Percentiles rank a stretch among this genome's conserved stretches.
These are phyloP conservation scores for Leptographium procerum DNA, from an alignment of 2,329 filamentous ascomycete species.

Conservation along the genomic window DNA sequence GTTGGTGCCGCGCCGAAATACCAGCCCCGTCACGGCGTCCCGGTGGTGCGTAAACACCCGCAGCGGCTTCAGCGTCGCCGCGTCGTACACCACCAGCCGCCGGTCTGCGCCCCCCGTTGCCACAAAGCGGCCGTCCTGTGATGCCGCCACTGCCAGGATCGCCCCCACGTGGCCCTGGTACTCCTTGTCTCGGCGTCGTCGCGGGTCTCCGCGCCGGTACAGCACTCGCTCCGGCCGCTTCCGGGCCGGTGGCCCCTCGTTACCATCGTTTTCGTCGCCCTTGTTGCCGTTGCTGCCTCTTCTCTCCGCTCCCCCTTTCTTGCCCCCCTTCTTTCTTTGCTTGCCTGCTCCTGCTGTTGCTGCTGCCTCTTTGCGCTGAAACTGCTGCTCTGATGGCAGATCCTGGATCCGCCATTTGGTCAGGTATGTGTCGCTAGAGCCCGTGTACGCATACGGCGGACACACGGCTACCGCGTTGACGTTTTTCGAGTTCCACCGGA, in stretches of 20 bases:
- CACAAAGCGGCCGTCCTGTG: constrained; percentile 79
- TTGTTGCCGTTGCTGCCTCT: constrained; percentile 23
- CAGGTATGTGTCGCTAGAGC: constrained; percentile 71
- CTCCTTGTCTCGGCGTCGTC: constrained; percentile 47
- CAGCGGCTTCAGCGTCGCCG: constrained; percentile 63
- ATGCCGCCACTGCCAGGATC: constrained; percentile 78
- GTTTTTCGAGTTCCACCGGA: constrained; percentile 65
- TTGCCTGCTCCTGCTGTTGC: constrained; percentile 43
- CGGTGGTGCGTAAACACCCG: constrained; percentile 86
- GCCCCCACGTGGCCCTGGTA: constrained; percentile 69
- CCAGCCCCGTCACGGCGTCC: constrained; percentile 72
- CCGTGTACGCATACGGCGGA: constrained; percentile 75
- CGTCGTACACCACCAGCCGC: constrained; percentile 80
- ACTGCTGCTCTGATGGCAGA: constrained; percentile 47
- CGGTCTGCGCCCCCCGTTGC: constrained; percentile 82
- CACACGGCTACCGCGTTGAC: constrained; percentile 73
- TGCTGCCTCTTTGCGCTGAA: constrained; percentile 36
- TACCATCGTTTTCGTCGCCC: too few relatives aligned
- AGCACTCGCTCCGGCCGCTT: constrained; percentile 51
- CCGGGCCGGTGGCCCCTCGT: too few relatives aligned
- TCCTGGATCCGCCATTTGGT: constrained; percentile 83
- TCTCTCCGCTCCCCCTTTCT: not conserved
- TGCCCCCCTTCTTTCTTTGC: not conserved
- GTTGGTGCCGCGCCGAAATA: constrained; percentile 78
- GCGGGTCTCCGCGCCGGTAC: constrained; percentile 50